phyloP scores from a whole-genome alignment of 768 basidiomycete genomes.

The Glaciozyma antarctica region DNA sequence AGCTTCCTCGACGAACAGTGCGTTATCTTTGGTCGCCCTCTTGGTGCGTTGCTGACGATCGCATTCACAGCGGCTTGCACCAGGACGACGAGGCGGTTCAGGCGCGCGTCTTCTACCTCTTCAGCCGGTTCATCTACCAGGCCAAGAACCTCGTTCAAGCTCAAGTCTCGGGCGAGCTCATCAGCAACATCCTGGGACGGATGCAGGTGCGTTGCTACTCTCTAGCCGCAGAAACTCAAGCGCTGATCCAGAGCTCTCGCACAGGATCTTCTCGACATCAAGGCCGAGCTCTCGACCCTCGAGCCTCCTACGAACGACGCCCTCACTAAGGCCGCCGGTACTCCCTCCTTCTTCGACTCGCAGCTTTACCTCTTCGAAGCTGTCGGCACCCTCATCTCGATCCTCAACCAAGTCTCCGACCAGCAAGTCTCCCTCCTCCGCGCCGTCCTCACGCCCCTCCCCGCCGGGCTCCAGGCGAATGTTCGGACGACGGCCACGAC shows the following conservation, averaged over 20 bases:
- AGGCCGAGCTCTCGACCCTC: slow-evolving; percentile 63
- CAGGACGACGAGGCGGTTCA: slow-evolving; percentile 60
- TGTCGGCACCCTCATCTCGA: slow-evolving; percentile 68
- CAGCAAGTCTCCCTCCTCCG: slow-evolving; percentile 54
- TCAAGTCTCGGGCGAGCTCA: slow-evolving; percentile 49
- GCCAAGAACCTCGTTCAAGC: slow-evolving; percentile 58
- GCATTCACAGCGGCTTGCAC: slow-evolving; percentile 64
- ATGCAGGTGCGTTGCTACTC: slow-evolving; percentile 38
- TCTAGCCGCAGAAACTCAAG: too few relatives aligned
- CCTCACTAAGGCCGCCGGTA: slow-evolving; percentile 68
- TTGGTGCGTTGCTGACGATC: background rate
- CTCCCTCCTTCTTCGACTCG: slow-evolving; percentile 64
- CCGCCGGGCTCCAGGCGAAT: slow-evolving; percentile 53
- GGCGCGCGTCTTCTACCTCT: slow-evolving; percentile 79
- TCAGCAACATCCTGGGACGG: slow-evolving; percentile 54
- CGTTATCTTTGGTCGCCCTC: slow-evolving; percentile 35
- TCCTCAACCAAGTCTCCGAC: slow-evolving; percentile 54
- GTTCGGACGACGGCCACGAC: slow-evolving; percentile 23
- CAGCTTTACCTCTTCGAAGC: slow-evolving; percentile 94
- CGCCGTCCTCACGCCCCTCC: slow-evolving; percentile 70
- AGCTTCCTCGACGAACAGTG: slow-evolving; percentile 78
- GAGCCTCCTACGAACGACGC: slow-evolving; percentile 58
- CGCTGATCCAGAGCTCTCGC: slow-evolving; percentile 38
- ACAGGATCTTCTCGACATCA: slow-evolving; percentile 69
- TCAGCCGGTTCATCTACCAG: slow-evolving; percentile 83